Evolutionary conservation across 2,329 filamentous ascomycete species (phyloP), one percentile per base, ranked within the genome.

Genomic region (Aspergillus brasiliensis): DNA sequence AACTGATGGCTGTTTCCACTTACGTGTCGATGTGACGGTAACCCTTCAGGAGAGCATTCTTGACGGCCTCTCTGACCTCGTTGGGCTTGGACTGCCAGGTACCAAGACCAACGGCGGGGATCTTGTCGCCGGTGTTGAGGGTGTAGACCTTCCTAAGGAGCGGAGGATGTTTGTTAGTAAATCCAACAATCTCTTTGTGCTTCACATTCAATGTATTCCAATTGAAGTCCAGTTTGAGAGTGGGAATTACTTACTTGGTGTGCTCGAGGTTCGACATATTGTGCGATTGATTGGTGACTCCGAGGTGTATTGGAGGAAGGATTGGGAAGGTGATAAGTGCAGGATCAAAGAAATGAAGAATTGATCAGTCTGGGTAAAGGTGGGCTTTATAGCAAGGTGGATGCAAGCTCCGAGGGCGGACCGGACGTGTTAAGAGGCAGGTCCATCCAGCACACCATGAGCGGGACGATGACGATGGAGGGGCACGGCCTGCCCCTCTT

Each of bases 1-100:
- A 37, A 21, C 4, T 61, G 72, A 19, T 8, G 21, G 40, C 40
- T 21, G 19, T 10, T 21, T 8, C 40, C 64, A 74, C 73, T 53
- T 77, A 80, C 52, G 81, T 82, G 65, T 84, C 83, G 60, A 86
- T 85, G 70, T 86, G 83, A 42, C 83, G 76, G 71, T 84, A 85
- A 11, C 83, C 83, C 34, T 75, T 75, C 65, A 82, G 74, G 49
- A 85, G 68, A 31, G 80, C 81, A 37, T 80, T 73, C 53, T 75
- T 74, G 38, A 85, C 82, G 7, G 82, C 81, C 56, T 75, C 77
- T 8, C 74, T 71, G 65, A 83, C 82, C 68, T 84, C 81, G 44
- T 80, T 81, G 51, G 81, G 79, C 69, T 79, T 78, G 66, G 83
- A 82, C 66, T 84, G 82, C 82, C 81, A 85, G 51, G 83, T 85